Evolutionary conservation across 768 basidiomycete genomes (phyloP).

Genomic region (Xerocomellus amylosporus): DNA sequence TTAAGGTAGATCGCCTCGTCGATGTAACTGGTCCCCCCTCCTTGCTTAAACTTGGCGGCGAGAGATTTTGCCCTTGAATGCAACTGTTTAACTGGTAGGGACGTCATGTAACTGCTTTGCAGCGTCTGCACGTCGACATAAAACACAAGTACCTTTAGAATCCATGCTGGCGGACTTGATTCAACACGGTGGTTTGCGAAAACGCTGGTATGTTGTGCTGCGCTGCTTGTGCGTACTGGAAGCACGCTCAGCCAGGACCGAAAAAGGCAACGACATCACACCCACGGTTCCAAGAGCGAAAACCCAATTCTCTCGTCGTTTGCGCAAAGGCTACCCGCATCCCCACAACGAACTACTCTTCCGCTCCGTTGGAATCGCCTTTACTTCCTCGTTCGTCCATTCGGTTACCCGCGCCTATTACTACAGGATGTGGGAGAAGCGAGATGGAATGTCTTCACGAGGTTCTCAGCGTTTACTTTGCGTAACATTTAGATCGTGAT

Average conservation of each 20-base stretch:
- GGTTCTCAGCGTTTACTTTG: neutral
- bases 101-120: too few species aligned
- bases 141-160: too few species aligned
- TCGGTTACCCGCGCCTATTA: neutral
- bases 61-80: too few species aligned
- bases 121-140: too few species aligned
- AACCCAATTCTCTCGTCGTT: too few species aligned
- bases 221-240: too few species aligned
- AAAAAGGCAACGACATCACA: neutral
- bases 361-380: neutral
- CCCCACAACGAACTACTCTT: neutral
- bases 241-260: neutral
- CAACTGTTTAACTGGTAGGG: too few species aligned
- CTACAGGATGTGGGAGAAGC: neutral
- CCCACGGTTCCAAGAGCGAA: neutral
- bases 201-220: neutral
- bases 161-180: neutral
- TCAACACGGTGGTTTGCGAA: neutral
- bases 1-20: neutral
- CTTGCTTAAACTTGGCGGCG: too few species aligned
- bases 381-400: neutral
- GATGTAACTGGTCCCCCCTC: too few species aligned
- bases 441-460: neutral
- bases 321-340: too few species aligned
- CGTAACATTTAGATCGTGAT: too few species aligned